These are phyloP conservation scores for maize (Zea mays) DNA, from an alignment of 176 grass and related monocot genomes.

Conservation along the genomic window Zm-B73-REFERENCE-NAM-5.0 NC_050103.1:163592501-163593000, in stretches of 20 bases:
- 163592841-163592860: not conserved
- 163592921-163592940: not conserved
- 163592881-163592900: not conserved
- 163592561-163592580: slow-evolving; percentile 19
- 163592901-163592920: not conserved
- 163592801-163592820: not conserved
- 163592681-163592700: not conserved
- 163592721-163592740: not conserved
- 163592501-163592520: slow-evolving; percentile 98
- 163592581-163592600: not conserved
- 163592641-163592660: not conserved
- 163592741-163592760: not conserved
- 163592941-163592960: not conserved
- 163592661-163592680: not conserved
- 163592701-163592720: slow-evolving; percentile 5
- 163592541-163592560: slow-evolving; percentile 66
- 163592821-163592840: not conserved
- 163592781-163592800: not conserved
- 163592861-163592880: not conserved
- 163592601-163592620: slow-evolving; percentile 12
- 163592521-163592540: slow-evolving; percentile 83
- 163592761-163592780: not conserved
- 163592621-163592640: not conserved
- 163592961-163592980: not conserved
- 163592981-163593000: not conserved